Base-by-base conservation (phyloP, 805 yeast species). In the Lachancea sp. region DNA sequence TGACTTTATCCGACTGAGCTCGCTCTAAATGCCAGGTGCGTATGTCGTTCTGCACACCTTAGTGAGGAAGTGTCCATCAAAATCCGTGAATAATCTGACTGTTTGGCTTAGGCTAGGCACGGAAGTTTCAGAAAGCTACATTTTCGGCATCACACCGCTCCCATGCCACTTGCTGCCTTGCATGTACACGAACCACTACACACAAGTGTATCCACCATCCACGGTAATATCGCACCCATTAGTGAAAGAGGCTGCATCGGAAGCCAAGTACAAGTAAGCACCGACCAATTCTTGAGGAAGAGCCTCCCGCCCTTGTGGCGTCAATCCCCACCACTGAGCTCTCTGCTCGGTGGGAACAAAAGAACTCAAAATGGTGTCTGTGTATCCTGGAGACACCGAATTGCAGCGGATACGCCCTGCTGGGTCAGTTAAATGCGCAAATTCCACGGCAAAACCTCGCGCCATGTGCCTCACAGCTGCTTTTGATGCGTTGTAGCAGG, bases 401-500 rank as follows among this genome's bases (percentile, higher is more conserved):
- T 85, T 85, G 43, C 80, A 89, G 50, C 95, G 74, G 22, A 47
- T 47, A 17, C 40, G 45, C 17, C 52, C 52, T 4, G 52, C 52
- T 2, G 50, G 50, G 18, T 32, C 38, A 2, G 51, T 47, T 37
- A 47, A 29, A 20, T 41, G 45, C 12, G 89, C 92, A 54, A 83
- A 83, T 65, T 86, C 95, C 29, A 86, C 79, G 15, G 95, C 92
- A 46, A 86, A 69, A 2, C 90, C 83, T 60, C 71, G 79, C 22
- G 83, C 77, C 53, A 85, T 70, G 57, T 86, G 94, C 51, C 78
- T 61, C 19, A 83, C 79, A n/a, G 79, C 95, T 30, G 95, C 95
- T 68, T 86, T 87, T 51, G 89, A 83, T n/a, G 87, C 86, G 57
- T 86, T 86, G 68, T 86, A 86, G 35, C 82, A 77, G 17, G 95